Percentiles rank a stretch among this genome's conserved stretches.
Evolutionary conservation across 2,329 filamentous ascomycete genomes (phyloP).

Genomic region (Fulvia fulva): DNA sequence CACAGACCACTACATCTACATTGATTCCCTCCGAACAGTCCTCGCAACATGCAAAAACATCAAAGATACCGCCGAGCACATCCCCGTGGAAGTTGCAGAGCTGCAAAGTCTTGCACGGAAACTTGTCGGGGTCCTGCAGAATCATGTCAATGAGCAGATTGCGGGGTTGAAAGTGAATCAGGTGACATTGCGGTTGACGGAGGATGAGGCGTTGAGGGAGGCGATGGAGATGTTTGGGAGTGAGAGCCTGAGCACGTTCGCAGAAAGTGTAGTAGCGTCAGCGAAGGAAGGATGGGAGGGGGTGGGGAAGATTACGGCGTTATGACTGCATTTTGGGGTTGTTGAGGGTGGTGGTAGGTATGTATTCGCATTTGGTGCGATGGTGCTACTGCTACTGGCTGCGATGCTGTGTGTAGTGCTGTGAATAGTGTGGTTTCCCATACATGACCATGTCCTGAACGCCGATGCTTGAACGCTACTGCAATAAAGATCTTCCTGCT

Average conservation of each 20-base stretch:
- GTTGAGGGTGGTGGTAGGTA: neutral
- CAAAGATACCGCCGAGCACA: constrained; percentile 9
- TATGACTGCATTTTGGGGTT: neutral
- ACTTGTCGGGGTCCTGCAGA: constrained; percentile 21
- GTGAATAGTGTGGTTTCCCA: neutral
- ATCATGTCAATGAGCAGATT: constrained; percentile 22
- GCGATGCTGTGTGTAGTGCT: neutral
- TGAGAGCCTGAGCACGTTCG: constrained; percentile 18
- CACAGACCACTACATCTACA: constrained; percentile 22
- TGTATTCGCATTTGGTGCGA: neutral
- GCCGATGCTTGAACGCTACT: constrained; percentile 10
- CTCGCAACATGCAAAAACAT: constrained; percentile 17
- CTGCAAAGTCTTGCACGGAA: constrained; percentile 21
- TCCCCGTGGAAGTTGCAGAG: constrained; percentile 7
- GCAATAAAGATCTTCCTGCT: neutral
- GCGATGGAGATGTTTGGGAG: constrained; percentile 15
- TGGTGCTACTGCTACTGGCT: neutral
- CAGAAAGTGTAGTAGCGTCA: constrained; percentile 18
- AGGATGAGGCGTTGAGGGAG: constrained; percentile 9
- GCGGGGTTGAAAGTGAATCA: constrained; percentile 10
- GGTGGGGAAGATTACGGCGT: constrained; percentile 19
- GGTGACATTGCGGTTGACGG: constrained; percentile 12
- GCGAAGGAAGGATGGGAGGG: constrained; percentile 32
- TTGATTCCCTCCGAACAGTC: constrained; percentile 26
- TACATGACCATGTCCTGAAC: neutral